Evolutionary conservation across 148 eudicot species (phyloP).

Genomic region (Bassia scoparia): DNA sequence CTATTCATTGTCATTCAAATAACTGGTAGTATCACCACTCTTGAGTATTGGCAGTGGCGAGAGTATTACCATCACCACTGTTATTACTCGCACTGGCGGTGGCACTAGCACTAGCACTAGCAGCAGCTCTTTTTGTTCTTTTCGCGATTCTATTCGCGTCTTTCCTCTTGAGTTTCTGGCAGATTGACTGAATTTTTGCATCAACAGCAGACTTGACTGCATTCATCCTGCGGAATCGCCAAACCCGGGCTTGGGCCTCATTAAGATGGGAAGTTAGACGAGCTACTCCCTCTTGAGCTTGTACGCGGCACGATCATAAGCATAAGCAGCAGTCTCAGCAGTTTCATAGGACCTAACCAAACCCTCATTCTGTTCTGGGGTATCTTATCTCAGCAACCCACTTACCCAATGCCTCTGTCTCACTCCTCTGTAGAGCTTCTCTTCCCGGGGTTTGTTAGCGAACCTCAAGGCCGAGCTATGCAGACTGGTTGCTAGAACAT

Average conservation of each 20-base stretch:
- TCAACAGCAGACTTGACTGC: slow-evolving; percentile 63
- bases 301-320: slow-evolving; percentile 93
- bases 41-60: too few relatives aligned
- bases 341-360: slow-evolving; percentile 89
- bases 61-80: background rate
- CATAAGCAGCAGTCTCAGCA: slow-evolving; percentile 92
- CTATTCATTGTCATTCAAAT: slow-evolving; percentile 24
- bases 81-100: background rate
- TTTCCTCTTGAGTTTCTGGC: slow-evolving; percentile 54
- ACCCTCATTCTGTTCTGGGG: slow-evolving; percentile 92
- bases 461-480: slow-evolving; percentile 14
- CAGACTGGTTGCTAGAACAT: too few relatives aligned
- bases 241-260: slow-evolving; percentile 51
- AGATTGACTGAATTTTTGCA: slow-evolving; percentile 70
- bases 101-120: background rate
- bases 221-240: slow-evolving; percentile 46
- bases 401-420: slow-evolving; percentile 96
- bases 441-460: slow-evolving; percentile 34
- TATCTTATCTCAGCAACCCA: slow-evolving; percentile 96
- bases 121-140: slow-evolving; percentile 33
- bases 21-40: background rate
- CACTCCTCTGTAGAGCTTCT: slow-evolving; percentile 89
- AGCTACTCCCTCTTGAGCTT: slow-evolving; percentile 90
- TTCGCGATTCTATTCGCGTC: slow-evolving; percentile 41
- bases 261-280: slow-evolving; percentile 71